phyloP scores from a whole-genome alignment of 257 asterid species.

The Nicotiana benthamiana region DNA sequence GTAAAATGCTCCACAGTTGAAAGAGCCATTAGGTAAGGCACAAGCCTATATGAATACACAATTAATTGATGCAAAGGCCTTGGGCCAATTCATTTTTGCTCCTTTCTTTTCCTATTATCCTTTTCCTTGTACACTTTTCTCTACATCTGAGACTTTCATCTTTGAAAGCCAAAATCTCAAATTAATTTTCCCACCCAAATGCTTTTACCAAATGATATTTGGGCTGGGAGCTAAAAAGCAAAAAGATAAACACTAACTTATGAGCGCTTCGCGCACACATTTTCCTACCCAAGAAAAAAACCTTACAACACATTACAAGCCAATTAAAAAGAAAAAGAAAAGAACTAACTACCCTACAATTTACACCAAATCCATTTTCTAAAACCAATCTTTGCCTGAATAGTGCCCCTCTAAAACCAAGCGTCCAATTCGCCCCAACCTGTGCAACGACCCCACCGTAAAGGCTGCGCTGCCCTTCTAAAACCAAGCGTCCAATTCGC shows the following conservation, averaged over 20 bases:
- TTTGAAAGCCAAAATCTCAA: constrained; percentile 58
- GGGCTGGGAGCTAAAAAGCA: constrained; percentile 34
- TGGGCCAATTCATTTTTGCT: background rate
- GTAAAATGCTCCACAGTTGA: background rate
- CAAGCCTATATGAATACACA: background rate
- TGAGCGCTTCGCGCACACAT: constrained; percentile 41
- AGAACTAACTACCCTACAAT: constrained; percentile 46
- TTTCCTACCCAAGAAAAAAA: constrained; percentile 7
- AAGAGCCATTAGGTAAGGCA: background rate
- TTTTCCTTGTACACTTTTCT: constrained; percentile 13
- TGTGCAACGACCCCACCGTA: constrained; percentile 95
- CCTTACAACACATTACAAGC: constrained; percentile 5
- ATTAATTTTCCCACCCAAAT: constrained; percentile 40
- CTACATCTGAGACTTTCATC: constrained; percentile 52
- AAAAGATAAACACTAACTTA: constrained; percentile 20
- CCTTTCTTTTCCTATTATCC: background rate
- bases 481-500: constrained; percentile 74
- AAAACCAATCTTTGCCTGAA: background rate
- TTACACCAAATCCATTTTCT: constrained; percentile 32
- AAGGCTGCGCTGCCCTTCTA: too few relatives aligned
- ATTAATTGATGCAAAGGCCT: background rate
- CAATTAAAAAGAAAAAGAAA: background rate
- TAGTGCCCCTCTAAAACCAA: constrained; percentile 42
- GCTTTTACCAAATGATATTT: constrained; percentile 16
- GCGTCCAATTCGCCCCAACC: constrained; percentile 92